Base-by-base conservation (phyloP, 2,329 filamentous ascomycete species). In the Microdochium paspali region DNA sequence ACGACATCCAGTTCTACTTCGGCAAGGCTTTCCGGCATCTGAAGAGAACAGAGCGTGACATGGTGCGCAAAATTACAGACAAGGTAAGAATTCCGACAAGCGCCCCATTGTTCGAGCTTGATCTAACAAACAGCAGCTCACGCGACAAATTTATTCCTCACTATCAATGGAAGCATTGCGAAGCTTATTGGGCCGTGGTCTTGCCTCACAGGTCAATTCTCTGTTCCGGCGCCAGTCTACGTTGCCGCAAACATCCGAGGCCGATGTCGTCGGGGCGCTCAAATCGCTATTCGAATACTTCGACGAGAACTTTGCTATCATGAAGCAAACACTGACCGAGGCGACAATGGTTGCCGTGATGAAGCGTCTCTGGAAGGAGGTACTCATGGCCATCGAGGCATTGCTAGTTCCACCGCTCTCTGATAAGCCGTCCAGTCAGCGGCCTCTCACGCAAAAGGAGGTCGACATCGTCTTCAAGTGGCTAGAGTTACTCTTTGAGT, bases 331-430 rank as follows among this genome's bases (percentile, higher is more conserved):
- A 1, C 73, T 98, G 48, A 97, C 93, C 1, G 85, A 90, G 49
- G 84, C 89, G 49, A 94, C 93, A n/a, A 96, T 98, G 91, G 82
- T 90, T 57, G 90, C 93, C 62, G 93, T 98, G 57, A 98, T 98
- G 93, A 94, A 90, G 21, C 82, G 93, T 42, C 70, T 98, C 5
- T 98, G 93, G 93, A 98, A 98, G 67, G 93, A 98, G 65, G 90
- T 95, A 1, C 75, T 98, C 15, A 83, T 90, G 56, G 94, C 91
- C 1, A 86, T 97, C 53, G 93, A 98, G 67, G 79, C 80, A 31
- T 74, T 98, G 18, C 77, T 98, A 32, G 91, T 98, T 3, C 93
- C 93, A 18, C 93, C 93, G 7, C 72, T 98, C 10, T 96, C 90
- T 6, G 93, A 98, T 64, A 98, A 98, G 62, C 87, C 85, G 4